Evolutionary conservation across 1,284 basidiomycete genomes (phyloP).

Genomic region (Trametes versicolor): DNA sequence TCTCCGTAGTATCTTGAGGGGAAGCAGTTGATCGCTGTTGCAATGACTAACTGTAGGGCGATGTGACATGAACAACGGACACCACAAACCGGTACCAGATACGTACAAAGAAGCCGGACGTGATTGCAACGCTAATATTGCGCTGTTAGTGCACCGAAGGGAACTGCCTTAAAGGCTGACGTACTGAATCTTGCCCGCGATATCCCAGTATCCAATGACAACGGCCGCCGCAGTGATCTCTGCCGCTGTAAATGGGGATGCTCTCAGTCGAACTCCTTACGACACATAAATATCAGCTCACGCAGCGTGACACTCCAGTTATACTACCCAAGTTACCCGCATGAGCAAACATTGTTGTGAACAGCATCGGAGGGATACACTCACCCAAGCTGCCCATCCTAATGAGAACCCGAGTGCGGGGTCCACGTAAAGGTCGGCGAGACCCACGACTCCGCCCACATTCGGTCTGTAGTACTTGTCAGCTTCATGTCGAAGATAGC

Average conservation of each 20-base stretch:
- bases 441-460: slow-evolving; percentile 85
- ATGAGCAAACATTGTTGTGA: background rate
- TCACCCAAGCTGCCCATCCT: slow-evolving; percentile 45
- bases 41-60: slow-evolving; percentile 77
- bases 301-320: slow-evolving; percentile 46
- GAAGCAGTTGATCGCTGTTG: slow-evolving; percentile 51
- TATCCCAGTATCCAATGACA: slow-evolving; percentile 38
- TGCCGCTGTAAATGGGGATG: slow-evolving; percentile 29
- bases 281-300: slow-evolving; percentile 23
- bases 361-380: slow-evolving; percentile 2
- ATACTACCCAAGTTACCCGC: slow-evolving; percentile 32
- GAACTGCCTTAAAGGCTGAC: slow-evolving; percentile 3
- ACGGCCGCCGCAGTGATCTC: slow-evolving; percentile 44
- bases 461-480: slow-evolving; percentile 62
- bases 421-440: slow-evolving; percentile 56
- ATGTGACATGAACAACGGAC: slow-evolving; percentile 40
- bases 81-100: background rate
- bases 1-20: slow-evolving; percentile 45
- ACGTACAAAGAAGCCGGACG: slow-evolving; percentile 40
- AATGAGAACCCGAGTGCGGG: slow-evolving; percentile 43
- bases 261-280: background rate
- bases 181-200: slow-evolving; percentile 29
- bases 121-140: slow-evolving; percentile 22
- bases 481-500: background rate
- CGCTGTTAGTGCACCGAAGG: slow-evolving; percentile 2